Conservation (phyloP, 768 basidiomycete genomes). For the Roridomyces roridus region DNA sequence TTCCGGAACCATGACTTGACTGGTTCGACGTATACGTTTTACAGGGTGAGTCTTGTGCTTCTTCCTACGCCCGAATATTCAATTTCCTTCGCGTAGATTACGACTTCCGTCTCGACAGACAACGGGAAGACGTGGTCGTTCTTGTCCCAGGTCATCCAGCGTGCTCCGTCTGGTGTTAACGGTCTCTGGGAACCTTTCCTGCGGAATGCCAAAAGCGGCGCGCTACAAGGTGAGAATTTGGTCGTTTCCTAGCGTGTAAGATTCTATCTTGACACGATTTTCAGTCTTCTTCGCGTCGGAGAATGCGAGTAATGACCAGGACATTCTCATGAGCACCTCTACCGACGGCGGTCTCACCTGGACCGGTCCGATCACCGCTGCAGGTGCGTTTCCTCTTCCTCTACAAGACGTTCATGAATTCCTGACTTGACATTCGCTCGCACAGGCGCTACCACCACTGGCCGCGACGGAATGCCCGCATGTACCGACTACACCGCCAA, state of each 20-base stretch:
- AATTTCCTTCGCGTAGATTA: constrained; percentile 12
- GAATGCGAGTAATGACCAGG: constrained; percentile 27
- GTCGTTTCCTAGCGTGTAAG: too few species aligned
- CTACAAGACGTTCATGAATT: neutral
- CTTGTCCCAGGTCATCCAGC: constrained; percentile 26
- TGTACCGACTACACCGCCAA: constrained; percentile 17
- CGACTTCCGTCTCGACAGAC: constrained; percentile 26
- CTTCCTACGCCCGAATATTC: neutral
- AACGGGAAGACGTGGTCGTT: constrained; percentile 27
- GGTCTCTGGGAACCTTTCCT: constrained; percentile 33
- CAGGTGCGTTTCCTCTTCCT: constrained; percentile 8
- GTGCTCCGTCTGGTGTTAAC: constrained; percentile 13
- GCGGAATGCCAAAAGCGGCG: constrained; percentile 22
- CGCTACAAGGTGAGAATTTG: constrained; percentile 20
- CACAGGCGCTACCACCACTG: constrained; percentile 26
- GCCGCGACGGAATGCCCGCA: constrained; percentile 31
- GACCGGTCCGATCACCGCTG: constrained; percentile 21
- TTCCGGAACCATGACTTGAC: constrained; percentile 24
- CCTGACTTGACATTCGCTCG: neutral
- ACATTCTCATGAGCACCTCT: constrained; percentile 30
- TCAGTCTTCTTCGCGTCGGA: constrained; percentile 29
- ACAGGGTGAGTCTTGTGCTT: neutral
- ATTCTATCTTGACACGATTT: neutral
- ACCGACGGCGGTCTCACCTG: constrained; percentile 27
- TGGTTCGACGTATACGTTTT: constrained; percentile 2